Conservation (phyloP, 2,329 filamentous ascomycete species). For the Septoria petroselini region DNA sequence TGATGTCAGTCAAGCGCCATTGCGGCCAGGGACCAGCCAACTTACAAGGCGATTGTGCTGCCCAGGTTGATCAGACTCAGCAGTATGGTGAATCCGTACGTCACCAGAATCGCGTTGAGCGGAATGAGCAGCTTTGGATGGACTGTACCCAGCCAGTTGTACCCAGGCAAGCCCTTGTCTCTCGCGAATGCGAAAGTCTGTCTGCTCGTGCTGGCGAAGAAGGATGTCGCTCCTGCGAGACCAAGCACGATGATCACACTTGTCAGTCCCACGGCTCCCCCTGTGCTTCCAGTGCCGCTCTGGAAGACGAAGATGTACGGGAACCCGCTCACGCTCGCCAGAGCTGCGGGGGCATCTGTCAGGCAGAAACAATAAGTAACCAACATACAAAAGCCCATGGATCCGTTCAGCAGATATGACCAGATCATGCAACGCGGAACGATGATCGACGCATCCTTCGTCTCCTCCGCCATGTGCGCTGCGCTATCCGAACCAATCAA, state of each 20-base stretch:
- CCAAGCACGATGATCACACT: conserved; percentile 27
- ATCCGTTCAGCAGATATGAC: conserved; percentile 45
- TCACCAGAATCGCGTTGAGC: conserved; percentile 37
- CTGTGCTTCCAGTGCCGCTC: conserved; percentile 11
- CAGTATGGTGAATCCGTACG: conserved; percentile 32
- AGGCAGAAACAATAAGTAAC: conserved; percentile 44
- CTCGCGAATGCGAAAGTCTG: conserved; percentile 46
- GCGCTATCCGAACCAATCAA: conserved; percentile 20
- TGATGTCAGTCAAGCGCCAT: conserved; percentile 3
- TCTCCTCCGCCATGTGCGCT: conserved; percentile 31
- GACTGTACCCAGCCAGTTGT: conserved; percentile 32
- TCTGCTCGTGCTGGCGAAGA: conserved; percentile 44
- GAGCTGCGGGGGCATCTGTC: conserved; percentile 35
- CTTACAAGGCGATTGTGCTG: conserved; percentile 35
- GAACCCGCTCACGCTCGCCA: conserved; percentile 29
- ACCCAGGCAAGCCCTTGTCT: conserved; percentile 40
- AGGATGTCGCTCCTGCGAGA: conserved; percentile 25
- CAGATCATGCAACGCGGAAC: conserved; percentile 48
- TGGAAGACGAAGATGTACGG: conserved; percentile 38
- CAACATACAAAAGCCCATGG: conserved; percentile 44
- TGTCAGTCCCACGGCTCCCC: conserved; percentile 22
- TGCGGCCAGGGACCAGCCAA: not conserved
- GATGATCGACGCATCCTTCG: conserved; percentile 34
- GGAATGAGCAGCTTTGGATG: conserved; percentile 34
- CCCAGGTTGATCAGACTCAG: conserved; percentile 39